phyloP scores from a whole-genome alignment of 2,329 filamentous ascomycete genomes.

The Lachnellula hyalina region DNA sequence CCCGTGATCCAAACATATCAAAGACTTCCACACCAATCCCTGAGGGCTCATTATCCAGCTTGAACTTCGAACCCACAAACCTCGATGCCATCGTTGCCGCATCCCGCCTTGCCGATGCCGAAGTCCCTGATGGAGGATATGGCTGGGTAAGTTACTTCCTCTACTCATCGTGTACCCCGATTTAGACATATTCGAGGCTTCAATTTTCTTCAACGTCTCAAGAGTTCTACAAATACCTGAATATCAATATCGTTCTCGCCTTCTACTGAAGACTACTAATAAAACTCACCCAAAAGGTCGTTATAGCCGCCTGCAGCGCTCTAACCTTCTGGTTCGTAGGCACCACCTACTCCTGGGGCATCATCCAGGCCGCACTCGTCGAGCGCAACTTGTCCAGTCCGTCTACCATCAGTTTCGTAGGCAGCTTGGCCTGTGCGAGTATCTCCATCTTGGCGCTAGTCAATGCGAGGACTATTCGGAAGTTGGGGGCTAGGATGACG shows the following conservation, averaged over 20 bases:
- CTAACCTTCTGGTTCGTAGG: conserved; percentile 54
- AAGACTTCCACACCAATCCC: neutral
- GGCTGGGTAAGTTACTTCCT: conserved; percentile 37
- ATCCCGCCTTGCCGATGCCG: conserved; percentile 40
- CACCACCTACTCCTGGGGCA: conserved; percentile 53
- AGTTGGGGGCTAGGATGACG: conserved; percentile 43
- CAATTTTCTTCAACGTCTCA: neutral
- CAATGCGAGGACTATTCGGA: conserved; percentile 46
- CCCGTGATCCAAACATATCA: neutral
- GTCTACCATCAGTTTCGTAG: conserved; percentile 53
- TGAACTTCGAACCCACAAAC: conserved; percentile 19
- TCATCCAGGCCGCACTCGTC: conserved; percentile 53
- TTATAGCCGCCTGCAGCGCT: conserved; percentile 46
- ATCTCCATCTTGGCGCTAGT: conserved; percentile 48
- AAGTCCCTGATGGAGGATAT: conserved; percentile 49
- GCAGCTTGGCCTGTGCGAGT: conserved; percentile 45
- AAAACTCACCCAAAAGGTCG: conserved; percentile 22
- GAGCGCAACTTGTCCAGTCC: conserved; percentile 42
- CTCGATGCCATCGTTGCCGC: conserved; percentile 36
- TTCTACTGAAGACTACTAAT: too few species aligned
- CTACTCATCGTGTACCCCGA: neutral
- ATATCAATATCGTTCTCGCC: too few species aligned
- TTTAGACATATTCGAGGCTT: neutral
- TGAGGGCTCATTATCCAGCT: neutral
- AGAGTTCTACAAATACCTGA: neutral